Evolutionary conservation across 2,329 filamentous ascomycete species (phyloP), one percentile per base, ranked within the genome.

Genomic region (Clonostachys byssicola): DNA sequence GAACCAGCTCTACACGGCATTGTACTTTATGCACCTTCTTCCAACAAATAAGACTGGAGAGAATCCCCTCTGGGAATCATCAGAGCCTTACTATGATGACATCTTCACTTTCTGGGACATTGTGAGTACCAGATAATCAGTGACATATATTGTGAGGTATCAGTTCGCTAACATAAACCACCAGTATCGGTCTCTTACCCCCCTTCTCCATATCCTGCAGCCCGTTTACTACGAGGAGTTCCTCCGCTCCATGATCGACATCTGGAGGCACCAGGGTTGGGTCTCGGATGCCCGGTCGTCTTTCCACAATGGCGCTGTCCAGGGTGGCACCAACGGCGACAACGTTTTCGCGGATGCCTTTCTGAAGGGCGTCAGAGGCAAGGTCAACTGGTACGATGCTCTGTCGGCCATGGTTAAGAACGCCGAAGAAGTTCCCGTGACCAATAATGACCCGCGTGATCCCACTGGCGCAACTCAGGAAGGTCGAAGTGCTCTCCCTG

Each of bases 301-400:
- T 2, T 83, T 87, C 61, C 85, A 72, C 66, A 89, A 87, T 51
- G 86, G 86, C 10, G 78, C 80, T 14, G 79, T 81, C 0, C 85
- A 89, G 59, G 85, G 83, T 12, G 86, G 86, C 8, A 85, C 78
- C 12, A 88, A 88, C 56, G 78, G 80, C 5, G 85, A 89, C 59
- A 88, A 86, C 48, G 77, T 89, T 5, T 75, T 89, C 14, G 85
- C 85, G 3, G 86, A 89, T 56, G 86, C 85, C 0, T 89, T 80
- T 51, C 74, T 87, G 33, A 89, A 89, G 60, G 83, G 83, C 1
- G 75, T 88, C 4, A 70, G 75, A 12, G 83, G 81, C 5, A 67
- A 67, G 5, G 68, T 89, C 40, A 70, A 88, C 61, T 89, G 85
- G 86, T 64, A 71, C 4, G 77, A 80, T 46, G 83, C 74, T 5